phyloP scores from a whole-genome alignment of 2,329 filamentous ascomycete genomes.

The Arthrobotrys pseudoclavata region DNA sequence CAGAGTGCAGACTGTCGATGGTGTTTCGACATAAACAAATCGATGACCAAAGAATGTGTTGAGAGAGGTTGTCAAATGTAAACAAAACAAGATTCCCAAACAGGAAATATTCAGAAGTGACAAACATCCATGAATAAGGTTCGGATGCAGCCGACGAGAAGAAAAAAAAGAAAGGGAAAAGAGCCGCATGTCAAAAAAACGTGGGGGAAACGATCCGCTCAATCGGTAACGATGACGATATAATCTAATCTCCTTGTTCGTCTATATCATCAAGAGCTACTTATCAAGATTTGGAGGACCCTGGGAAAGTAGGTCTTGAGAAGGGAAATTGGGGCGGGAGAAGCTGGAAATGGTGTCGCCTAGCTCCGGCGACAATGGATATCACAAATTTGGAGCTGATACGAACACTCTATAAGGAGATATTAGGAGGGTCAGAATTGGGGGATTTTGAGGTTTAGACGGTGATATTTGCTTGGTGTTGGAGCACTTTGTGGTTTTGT shows the following conservation, averaged over 20 bases:
- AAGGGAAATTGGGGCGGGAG: constrained; percentile 13
- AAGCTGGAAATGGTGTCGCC: constrained; percentile 47
- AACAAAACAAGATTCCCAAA: constrained; percentile 4
- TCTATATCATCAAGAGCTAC: constrained; percentile 17
- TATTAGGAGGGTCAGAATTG: constrained; percentile 5
- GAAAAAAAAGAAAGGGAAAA: constrained; percentile 21
- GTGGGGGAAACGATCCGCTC: constrained; percentile 45
- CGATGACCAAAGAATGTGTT: not conserved
- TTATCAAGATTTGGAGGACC: constrained; percentile 25
- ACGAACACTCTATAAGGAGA: not conserved
- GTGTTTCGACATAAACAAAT: not conserved
- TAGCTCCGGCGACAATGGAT: constrained; percentile 43
- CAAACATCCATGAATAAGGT: constrained; percentile 41
- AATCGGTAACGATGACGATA: constrained; percentile 53
- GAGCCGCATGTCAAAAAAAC: constrained; percentile 59
- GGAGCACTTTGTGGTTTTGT: constrained; percentile 42
- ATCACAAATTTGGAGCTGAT: constrained; percentile 12
- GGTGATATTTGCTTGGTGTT: constrained; percentile 53
- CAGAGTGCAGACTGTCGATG: not conserved
- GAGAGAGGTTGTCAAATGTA: constrained; percentile 4
- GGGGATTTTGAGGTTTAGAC: constrained; percentile 35
- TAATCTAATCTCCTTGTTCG: not conserved
- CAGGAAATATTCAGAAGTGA: not conserved
- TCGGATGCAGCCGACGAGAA: constrained; percentile 41
- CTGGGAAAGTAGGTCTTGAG: constrained; percentile 14